Evolutionary conservation across 345 rosid species (phyloP).

Genomic region (Passiflora organensis): DNA sequence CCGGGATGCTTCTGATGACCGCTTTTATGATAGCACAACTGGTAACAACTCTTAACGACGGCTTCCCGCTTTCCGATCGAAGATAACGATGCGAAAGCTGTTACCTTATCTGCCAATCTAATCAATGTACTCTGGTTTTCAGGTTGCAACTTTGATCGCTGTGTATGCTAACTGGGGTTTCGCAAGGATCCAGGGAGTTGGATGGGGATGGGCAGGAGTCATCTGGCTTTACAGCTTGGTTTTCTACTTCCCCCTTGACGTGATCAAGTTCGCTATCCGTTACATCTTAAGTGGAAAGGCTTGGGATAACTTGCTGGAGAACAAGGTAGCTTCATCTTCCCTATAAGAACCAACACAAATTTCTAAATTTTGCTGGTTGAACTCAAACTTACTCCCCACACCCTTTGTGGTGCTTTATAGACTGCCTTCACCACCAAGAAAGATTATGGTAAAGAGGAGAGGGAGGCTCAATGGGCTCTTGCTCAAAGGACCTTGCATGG

Average conservation of each 20-base stretch:
- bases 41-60: slow-evolving; percentile 4
- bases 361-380: background rate
- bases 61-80: background rate
- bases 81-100: background rate
- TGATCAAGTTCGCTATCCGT: slow-evolving; percentile 22
- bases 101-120: background rate
- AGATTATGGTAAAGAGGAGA: slow-evolving; percentile 27
- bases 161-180: slow-evolving; percentile 30
- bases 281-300: slow-evolving; percentile 31
- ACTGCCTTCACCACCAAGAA: slow-evolving; percentile 30
- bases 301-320: slow-evolving; percentile 23
- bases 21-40: slow-evolving; percentile 29
- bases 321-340: slow-evolving; percentile 9
- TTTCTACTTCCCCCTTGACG: slow-evolving; percentile 23
- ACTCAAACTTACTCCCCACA: background rate
- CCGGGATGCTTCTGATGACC: slow-evolving; percentile 20
- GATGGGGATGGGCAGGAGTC: slow-evolving; percentile 35
- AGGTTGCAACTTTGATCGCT: slow-evolving; percentile 29
- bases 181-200: slow-evolving; percentile 24
- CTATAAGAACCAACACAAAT: background rate
- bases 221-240: slow-evolving; percentile 27
- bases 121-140: background rate
- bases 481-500: slow-evolving; percentile 28
- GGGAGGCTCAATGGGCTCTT: slow-evolving; percentile 32
- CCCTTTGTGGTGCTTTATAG: background rate